Evolutionary conservation across 2,329 filamentous ascomycete species (phyloP).

Genomic region (Apiospora phragmitis): DNA sequence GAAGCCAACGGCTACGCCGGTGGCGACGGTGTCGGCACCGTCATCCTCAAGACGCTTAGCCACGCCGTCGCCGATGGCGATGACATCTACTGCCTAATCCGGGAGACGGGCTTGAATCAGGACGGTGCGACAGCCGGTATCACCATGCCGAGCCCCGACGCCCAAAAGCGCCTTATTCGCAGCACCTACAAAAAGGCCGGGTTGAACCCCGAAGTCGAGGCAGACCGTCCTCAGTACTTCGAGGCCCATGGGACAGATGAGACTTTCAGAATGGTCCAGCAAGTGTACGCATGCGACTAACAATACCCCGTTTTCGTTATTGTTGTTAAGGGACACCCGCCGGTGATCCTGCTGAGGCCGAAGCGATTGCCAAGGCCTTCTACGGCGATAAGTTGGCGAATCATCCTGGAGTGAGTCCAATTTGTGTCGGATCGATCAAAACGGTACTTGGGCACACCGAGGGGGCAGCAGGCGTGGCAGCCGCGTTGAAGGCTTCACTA

Average conservation of each 20-base stretch:
- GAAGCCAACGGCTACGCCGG: neutral
- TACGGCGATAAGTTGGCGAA: too few relatives aligned
- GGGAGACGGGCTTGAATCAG: constrained; percentile 47
- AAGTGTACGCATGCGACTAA: too few relatives aligned
- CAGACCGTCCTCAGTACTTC: constrained; percentile 32
- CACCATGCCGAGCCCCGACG: constrained; percentile 41
- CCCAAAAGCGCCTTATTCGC: constrained; percentile 33
- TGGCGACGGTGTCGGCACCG: constrained; percentile 54
- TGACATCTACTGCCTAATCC: constrained; percentile 47
- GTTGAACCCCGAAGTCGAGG: constrained; percentile 19
- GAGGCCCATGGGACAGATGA: constrained; percentile 30
- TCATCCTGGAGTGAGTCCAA: neutral
- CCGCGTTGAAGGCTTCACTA: constrained; percentile 12
- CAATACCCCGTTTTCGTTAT: too few relatives aligned
- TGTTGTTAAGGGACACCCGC: constrained; percentile 14
- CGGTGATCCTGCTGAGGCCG: constrained; percentile 26
- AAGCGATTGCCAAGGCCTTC: constrained; percentile 20
- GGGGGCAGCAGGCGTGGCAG: constrained; percentile 17
- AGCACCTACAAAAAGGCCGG: constrained; percentile 32
- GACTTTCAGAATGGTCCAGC: too few relatives aligned
- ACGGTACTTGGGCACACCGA: constrained; percentile 18
- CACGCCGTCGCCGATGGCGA: constrained; percentile 52
- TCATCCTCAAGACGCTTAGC: constrained; percentile 53
- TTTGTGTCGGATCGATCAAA: constrained; percentile 17
- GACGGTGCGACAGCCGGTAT: constrained; percentile 54